Base-by-base conservation (phyloP, 805 yeast species). In the Candida glaebosa region DNA sequence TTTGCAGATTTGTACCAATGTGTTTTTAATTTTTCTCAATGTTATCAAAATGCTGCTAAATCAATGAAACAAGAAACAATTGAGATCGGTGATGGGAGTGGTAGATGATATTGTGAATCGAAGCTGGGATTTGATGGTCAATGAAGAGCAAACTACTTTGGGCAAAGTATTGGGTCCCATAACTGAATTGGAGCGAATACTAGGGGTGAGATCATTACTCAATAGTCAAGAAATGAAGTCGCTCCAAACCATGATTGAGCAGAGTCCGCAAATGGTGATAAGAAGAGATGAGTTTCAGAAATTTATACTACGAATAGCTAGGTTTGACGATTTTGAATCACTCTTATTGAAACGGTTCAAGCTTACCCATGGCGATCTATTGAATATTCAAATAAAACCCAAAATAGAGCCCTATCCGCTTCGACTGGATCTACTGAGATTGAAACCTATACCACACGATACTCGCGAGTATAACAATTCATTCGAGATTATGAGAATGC, bases 291-390 rank as follows among this genome's bases (percentile, higher is more conserved):
- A 61, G 24, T 47, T 62, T 15, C 40, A 49, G 19, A 44, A 47
- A 34, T 61, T 65, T 41, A 9, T 65, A 5, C 38, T 58, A 16
- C 56, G 51, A 19, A 42, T 63, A 24, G 60, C 56, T 3, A 50
- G 52, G 7, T 44, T 45, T 31, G 15, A 43, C 14, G 45, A 45
- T 17, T 51, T 63, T 31, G 52, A 51, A 15, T 45, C 33, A 22
- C 55, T 62, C 22, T 40, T 65, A 2, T 30, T 14, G 5, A 58
- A 56, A 4, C 44, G 67, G 38, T 48, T 46, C n/a, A 48, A 51
- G n/a, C 32, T 56, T 3, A 40, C 49, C 3, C 16, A 28, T 14
- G 5, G n/a, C 4, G 51, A 43, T 36, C 18, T 45, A 25, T 24
- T 37, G 31, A 28, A 28, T 14, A 28, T 28, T 10, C 7, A 10